Conservation (phyloP, 306 rosid genomes). For the Rubus parviflorus region DNA sequence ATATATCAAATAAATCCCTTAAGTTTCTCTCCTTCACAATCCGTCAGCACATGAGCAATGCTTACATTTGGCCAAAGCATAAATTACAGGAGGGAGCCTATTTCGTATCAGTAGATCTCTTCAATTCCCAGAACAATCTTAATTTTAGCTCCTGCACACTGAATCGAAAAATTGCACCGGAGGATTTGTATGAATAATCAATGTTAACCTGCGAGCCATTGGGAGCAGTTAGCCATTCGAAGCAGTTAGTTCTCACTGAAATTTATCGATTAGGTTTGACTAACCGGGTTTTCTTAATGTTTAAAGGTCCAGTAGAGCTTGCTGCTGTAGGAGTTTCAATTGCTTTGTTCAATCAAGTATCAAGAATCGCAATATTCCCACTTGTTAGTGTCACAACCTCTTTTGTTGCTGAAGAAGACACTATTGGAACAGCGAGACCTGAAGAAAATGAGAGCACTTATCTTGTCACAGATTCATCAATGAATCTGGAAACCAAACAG, state of each 20-base stretch:
- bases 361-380: constrained; percentile 86
- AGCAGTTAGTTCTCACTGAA: not conserved
- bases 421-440: constrained; percentile 38
- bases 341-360: constrained; percentile 90
- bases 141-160: not conserved
- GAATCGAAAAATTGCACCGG: not conserved
- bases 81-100: not conserved
- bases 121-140: not conserved
- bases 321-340: constrained; percentile 98
- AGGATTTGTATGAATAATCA: not conserved
- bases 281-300: constrained; percentile 13
- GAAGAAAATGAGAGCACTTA: constrained; percentile 35
- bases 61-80: not conserved
- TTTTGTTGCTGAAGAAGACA: constrained; percentile 95
- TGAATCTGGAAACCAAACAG: constrained; percentile 47
- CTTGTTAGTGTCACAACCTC: constrained; percentile 95
- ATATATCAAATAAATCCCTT: not conserved
- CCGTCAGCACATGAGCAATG: not conserved
- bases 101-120: not conserved
- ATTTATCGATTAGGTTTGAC: not conserved
- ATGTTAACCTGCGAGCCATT: not conserved
- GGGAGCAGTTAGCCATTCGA: not conserved
- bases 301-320: constrained; percentile 82
- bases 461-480: constrained; percentile 44
- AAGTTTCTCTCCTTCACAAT: not conserved